Conservation (phyloP, 2,329 filamentous ascomycete genomes). For the Alternaria novae-zelandiae region DNA sequence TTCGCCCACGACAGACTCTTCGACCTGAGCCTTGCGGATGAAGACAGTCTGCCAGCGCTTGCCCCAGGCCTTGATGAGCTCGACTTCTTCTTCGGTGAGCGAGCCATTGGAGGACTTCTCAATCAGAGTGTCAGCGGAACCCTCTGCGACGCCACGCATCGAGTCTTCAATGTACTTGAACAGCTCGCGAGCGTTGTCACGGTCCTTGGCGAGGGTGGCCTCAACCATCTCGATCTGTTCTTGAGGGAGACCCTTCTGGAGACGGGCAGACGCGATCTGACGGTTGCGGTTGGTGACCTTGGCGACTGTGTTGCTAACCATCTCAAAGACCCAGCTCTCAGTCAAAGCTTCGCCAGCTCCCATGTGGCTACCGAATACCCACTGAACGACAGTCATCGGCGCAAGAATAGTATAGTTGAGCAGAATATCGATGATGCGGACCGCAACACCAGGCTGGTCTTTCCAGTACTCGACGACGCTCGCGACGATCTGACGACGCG, state of each 20-base stretch:
- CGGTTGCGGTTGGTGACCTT: conserved; percentile 89
- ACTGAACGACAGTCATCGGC: conserved; percentile 83
- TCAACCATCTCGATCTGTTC: conserved; percentile 68
- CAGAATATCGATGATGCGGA: conserved; percentile 94
- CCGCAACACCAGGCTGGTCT: conserved; percentile 87
- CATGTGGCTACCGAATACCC: conserved; percentile 76
- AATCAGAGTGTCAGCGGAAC: conserved; percentile 76
- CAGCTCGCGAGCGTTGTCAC: conserved; percentile 76
- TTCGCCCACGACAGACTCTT: conserved; percentile 74
- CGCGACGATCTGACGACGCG: conserved; percentile 85
- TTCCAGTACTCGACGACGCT: conserved; percentile 93
- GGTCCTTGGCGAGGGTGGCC: conserved; percentile 72
- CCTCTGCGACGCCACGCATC: conserved; percentile 73
- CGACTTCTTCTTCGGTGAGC: conserved; percentile 54
- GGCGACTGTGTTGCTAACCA: conserved; percentile 84
- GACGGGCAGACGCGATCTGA: conserved; percentile 73
- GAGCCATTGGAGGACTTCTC: conserved; percentile 66
- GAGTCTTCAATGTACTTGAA: conserved; percentile 83
- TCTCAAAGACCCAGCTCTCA: conserved; percentile 82
- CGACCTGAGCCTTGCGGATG: conserved; percentile 78
- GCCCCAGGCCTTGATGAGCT: conserved; percentile 79
- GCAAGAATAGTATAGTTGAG: conserved; percentile 96
- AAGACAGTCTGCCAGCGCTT: conserved; percentile 87
- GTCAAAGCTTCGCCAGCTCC: conserved; percentile 72
- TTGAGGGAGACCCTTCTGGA: conserved; percentile 62